Evolutionary conservation across 768 basidiomycete species (phyloP).

Genomic region (Tubosaeta sp.): DNA sequence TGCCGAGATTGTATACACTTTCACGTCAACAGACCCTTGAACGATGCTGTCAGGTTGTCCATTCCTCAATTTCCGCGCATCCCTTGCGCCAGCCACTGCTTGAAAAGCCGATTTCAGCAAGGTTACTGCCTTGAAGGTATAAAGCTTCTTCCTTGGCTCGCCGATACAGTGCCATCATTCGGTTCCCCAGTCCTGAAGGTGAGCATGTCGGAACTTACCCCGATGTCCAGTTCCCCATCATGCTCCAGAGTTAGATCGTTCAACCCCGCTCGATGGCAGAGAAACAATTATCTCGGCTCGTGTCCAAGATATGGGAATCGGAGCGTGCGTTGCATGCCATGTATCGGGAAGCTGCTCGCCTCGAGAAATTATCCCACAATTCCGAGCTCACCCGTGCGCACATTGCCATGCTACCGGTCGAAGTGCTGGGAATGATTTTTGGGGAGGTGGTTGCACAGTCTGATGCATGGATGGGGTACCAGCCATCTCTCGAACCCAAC

Average conservation of each 20-base stretch:
- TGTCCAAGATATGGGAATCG: slow-evolving; percentile 19
- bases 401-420: slow-evolving; percentile 23
- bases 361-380: slow-evolving; percentile 7
- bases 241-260: slow-evolving; percentile 4
- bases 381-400: neutral
- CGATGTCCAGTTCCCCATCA: neutral
- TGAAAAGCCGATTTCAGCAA: neutral
- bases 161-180: neutral
- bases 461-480: neutral
- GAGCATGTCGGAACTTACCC: neutral
- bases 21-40: neutral
- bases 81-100: neutral
- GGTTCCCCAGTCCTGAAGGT: slow-evolving; percentile 6
- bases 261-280: slow-evolving; percentile 5
- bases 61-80: slow-evolving; percentile 8
- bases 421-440: slow-evolving; percentile 27
- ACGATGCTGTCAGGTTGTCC: too few species aligned
- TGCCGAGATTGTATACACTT: neutral
- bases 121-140: slow-evolving; percentile 14
- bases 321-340: slow-evolving; percentile 16
- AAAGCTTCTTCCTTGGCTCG: slow-evolving; percentile 3
- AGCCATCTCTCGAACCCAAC: slow-evolving; percentile 1
- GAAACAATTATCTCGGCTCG: slow-evolving; percentile 14
- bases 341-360: slow-evolving; percentile 15
- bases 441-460: slow-evolving; percentile 12